Base-by-base conservation (phyloP, 2,329 filamentous ascomycete species). In the Akanthomyces dipterigenus region DNA sequence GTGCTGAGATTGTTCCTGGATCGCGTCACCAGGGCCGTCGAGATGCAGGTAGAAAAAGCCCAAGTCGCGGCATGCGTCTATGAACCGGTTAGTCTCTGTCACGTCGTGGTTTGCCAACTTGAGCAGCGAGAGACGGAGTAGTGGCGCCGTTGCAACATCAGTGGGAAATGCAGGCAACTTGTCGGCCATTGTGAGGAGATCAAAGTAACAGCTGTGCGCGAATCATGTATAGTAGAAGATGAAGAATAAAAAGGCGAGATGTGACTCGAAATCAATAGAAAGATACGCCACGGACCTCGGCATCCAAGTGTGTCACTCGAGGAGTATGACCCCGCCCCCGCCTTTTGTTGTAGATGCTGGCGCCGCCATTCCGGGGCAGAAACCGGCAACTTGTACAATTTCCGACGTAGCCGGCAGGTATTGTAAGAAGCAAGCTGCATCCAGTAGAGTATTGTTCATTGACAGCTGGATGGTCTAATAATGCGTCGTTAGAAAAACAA, bases 11-110 rank as follows among this genome's bases (percentile, higher is more conserved):
- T 61, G 40, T 12, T 26, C 9, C 18, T 48, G 40, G n/a, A 61
- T 55, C 5, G 28, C 22, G n/a, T 50, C 51, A 2, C 34, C 50
- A 16, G 42, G 31, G 16, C 43, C 59, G 7, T 43, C 36, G 5
- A 61, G 50, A n/a, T 55, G 40, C 16, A 61, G 20, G 26, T 61
- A 61, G 22, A 61, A 61, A 31, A 61, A 61, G n/a, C 59, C 59
- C n/a, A 61, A 20, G 6, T 61, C 42, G 5, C 54, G 26, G 22
- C 59, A 61, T 40, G 59, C 59, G 5, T 28, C 12, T 22, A 31
- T 38, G 9, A 61, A 55, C 4, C 59, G 59, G 1, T 18, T 12
- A 5, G 50, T 34, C 24, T 61, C 59, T 2, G 20, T 20, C 1
- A 31, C 3, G n/a, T 61, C 50, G 20, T 24, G 38, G 1, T 42